Evolutionary conservation across 2,329 filamentous ascomycete genomes (phyloP).

Genomic region (Pyrenophora seminiperda): DNA sequence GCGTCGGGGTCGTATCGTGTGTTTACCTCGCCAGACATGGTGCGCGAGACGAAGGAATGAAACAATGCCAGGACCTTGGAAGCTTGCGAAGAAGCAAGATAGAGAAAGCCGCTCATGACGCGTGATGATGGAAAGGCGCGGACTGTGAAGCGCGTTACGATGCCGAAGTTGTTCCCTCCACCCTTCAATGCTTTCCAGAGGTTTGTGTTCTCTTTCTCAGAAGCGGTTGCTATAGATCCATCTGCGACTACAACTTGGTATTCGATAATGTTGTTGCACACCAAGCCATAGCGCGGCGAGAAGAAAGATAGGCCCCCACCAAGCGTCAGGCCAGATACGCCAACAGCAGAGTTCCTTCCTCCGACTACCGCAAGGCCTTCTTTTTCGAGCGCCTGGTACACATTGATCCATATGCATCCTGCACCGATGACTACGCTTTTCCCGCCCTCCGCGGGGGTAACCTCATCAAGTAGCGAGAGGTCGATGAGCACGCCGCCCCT

Average conservation of each 20-base stretch:
- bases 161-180: slow-evolving; percentile 46
- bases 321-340: slow-evolving; percentile 40
- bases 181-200: slow-evolving; percentile 45
- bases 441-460: slow-evolving; percentile 8
- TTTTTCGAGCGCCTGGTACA: slow-evolving; percentile 22
- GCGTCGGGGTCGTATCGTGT: slow-evolving; percentile 46
- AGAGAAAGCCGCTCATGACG: slow-evolving; percentile 46
- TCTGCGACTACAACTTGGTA: slow-evolving; percentile 48
- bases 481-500: slow-evolving; percentile 26
- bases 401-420: slow-evolving; percentile 27
- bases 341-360: slow-evolving; percentile 34
- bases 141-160: slow-evolving; percentile 41
- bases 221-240: slow-evolving; percentile 41
- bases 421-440: slow-evolving; percentile 22
- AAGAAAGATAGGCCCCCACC: slow-evolving; percentile 48
- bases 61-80: slow-evolving; percentile 14
- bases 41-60: slow-evolving; percentile 15
- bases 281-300: slow-evolving; percentile 37
- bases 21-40: slow-evolving; percentile 4
- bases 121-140: slow-evolving; percentile 19
- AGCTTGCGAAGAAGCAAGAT: slow-evolving; percentile 18
- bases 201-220: slow-evolving; percentile 27
- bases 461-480: slow-evolving; percentile 21
- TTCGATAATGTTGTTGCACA: slow-evolving; percentile 40
- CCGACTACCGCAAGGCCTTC: slow-evolving; percentile 26